Evolutionary conservation across 2,329 filamentous ascomycete species (phyloP).

Genomic region (Xylariaceae sp.): DNA sequence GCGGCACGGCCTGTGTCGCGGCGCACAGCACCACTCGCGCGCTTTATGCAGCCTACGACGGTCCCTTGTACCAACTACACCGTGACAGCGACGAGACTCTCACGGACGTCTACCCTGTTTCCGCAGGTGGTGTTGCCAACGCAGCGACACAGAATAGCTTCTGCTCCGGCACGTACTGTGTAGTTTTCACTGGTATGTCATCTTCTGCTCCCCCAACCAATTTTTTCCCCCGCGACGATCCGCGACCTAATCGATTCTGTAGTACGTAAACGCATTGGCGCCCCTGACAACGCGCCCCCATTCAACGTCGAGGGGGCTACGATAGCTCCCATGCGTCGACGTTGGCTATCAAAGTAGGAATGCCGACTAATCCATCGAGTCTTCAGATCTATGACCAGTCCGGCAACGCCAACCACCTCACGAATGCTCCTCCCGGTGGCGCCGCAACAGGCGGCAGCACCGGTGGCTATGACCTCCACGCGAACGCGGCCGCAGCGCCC

Average conservation of each 20-base stretch:
- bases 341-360: too few species aligned
- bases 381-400: conserved; percentile 64
- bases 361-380: too few species aligned
- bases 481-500: conserved; percentile 51
- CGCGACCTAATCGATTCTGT: too few species aligned
- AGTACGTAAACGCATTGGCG: too few species aligned
- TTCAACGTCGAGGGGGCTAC: too few species aligned
- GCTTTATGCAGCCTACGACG: conserved; percentile 45
- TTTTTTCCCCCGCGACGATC: too few species aligned
- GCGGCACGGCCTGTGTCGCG: conserved; percentile 54
- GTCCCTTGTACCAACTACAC: conserved; percentile 51
- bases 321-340: too few species aligned
- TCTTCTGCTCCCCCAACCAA: too few species aligned
- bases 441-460: conserved; percentile 44
- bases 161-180: conserved; percentile 52
- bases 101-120: conserved; percentile 39
- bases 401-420: conserved; percentile 52
- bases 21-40: conserved; percentile 60
- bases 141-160: conserved; percentile 54
- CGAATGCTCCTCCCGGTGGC: conserved; percentile 50
- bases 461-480: conserved; percentile 46
- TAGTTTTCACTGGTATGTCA: conserved; percentile 55
- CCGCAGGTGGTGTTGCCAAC: conserved; percentile 55
- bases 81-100: conserved; percentile 46
- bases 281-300: too few species aligned